A percentile compares a stretch with the other conserved stretches of the same genome.
Evolutionary conservation across 73 alveolate genomes (phyloP).

Genomic region (Uronychia binucleata): DNA sequence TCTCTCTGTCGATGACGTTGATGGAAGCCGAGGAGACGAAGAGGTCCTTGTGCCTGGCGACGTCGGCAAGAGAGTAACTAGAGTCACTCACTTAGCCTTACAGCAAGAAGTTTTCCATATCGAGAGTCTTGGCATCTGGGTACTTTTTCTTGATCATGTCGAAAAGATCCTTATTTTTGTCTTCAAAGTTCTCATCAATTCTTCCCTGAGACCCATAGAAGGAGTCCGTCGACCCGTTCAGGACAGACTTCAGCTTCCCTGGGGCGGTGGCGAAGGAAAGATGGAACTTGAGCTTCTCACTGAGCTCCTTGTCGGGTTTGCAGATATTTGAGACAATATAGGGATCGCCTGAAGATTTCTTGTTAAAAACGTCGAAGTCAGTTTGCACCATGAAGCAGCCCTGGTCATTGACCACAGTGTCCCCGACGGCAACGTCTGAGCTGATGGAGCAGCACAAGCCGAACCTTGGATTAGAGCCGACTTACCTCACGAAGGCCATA

Average conservation of each 20-base stretch:
- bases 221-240: constrained; percentile 21
- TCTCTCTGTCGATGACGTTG: neutral
- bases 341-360: neutral
- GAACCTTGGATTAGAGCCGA: no score
- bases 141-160: neutral
- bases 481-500: constrained; percentile 25
- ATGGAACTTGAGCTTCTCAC: neutral
- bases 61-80: neutral
- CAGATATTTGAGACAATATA: constrained; percentile 15
- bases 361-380: constrained; percentile 8
- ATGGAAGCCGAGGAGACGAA: neutral
- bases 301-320: neutral
- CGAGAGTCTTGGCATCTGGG: constrained; percentile 18
- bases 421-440: constrained; percentile 11
- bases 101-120: constrained; percentile 8
- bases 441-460: constrained; percentile 19
- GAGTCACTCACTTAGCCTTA: neutral
- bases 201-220: constrained; percentile 34
- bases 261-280: neutral
- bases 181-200: constrained; percentile 21
- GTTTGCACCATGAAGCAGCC: constrained; percentile 24
- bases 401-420: constrained; percentile 6
- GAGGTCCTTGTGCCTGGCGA: constrained; percentile 9
- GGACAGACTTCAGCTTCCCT: constrained; percentile 4
- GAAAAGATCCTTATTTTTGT: constrained; percentile 16